phyloP scores from a whole-genome alignment of 148 eudicot genomes.

The Chenopodium suecicum region DNA sequence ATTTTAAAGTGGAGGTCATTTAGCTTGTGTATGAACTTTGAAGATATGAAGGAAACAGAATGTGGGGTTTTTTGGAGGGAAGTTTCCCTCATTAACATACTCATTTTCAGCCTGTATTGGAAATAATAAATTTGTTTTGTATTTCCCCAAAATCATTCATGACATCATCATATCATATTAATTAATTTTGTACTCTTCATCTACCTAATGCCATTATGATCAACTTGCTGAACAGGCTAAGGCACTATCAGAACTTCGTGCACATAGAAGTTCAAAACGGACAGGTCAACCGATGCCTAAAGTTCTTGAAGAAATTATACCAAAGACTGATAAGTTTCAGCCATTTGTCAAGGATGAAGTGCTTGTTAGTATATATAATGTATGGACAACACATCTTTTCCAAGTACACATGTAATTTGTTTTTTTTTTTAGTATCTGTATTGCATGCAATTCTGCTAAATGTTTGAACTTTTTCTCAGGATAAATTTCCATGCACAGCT shows the following conservation, averaged over 20 bases:
- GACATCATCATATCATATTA: no score
- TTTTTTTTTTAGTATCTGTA: neutral
- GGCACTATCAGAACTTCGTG: slow-evolving; percentile 83
- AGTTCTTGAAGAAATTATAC: slow-evolving; percentile 53
- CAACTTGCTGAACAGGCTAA: slow-evolving; percentile 49
- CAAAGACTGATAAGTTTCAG: slow-evolving; percentile 52
- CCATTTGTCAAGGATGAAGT: slow-evolving; percentile 88
- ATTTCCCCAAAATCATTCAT: no score
- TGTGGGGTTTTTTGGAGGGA: neutral
- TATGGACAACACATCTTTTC: slow-evolving; percentile 29
- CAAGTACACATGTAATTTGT: neutral
- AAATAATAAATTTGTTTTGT: no score
- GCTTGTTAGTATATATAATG: slow-evolving; percentile 59
- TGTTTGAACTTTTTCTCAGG: slow-evolving; percentile 43
- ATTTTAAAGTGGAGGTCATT: neutral
- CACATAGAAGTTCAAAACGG: slow-evolving; percentile 71
- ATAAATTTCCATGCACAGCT: slow-evolving; percentile 66
- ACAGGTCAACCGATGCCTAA: slow-evolving; percentile 41
- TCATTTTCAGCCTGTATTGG: no score
- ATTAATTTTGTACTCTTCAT: no score
- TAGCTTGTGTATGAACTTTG: neutral
- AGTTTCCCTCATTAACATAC: no score
- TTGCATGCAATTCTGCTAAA: slow-evolving; percentile 3
- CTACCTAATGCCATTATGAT: slow-evolving; percentile 1
- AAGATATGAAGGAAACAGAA: neutral